Conservation (phyloP, 345 rosid species). For the Cardamine occulta region DNA sequence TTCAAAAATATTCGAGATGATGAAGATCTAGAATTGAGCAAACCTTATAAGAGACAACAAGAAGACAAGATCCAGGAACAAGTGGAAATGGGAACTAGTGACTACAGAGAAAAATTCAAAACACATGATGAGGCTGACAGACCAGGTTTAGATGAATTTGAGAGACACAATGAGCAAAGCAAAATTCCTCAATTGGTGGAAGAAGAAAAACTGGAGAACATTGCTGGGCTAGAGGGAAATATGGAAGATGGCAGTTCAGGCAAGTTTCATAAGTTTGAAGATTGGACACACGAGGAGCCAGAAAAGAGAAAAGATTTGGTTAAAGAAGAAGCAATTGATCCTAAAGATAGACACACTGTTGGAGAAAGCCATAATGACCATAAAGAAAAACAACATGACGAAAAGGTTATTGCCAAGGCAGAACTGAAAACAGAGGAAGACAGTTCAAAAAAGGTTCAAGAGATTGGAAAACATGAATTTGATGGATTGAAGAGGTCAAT, state of each 20-base stretch:
- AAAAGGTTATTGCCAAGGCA: background rate
- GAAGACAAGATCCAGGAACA: conserved; percentile 18
- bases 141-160: background rate
- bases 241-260: background rate
- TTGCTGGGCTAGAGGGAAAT: background rate
- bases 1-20: conserved; percentile 5
- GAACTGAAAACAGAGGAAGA: conserved; percentile 2
- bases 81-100: conserved; percentile 13
- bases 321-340: conserved; percentile 21
- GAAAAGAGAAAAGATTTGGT: background rate
- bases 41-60: conserved; percentile 1
- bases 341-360: conserved; percentile 1
- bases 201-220: conserved; percentile 15
- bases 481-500: conserved; percentile 14
- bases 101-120: conserved; percentile 15
- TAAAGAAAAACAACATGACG: background rate
- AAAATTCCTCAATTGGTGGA: background rate
- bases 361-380: background rate
- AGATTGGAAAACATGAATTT: background rate
- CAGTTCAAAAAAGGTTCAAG: background rate
- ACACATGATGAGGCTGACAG: background rate
- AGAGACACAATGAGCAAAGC: background rate
- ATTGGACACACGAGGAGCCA: conserved; percentile 6
- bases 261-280: conserved; percentile 18
- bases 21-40: conserved; percentile 4